phyloP scores from a whole-genome alignment of 169 alveolate species.

The Sarcocystis neurona region DNA sequence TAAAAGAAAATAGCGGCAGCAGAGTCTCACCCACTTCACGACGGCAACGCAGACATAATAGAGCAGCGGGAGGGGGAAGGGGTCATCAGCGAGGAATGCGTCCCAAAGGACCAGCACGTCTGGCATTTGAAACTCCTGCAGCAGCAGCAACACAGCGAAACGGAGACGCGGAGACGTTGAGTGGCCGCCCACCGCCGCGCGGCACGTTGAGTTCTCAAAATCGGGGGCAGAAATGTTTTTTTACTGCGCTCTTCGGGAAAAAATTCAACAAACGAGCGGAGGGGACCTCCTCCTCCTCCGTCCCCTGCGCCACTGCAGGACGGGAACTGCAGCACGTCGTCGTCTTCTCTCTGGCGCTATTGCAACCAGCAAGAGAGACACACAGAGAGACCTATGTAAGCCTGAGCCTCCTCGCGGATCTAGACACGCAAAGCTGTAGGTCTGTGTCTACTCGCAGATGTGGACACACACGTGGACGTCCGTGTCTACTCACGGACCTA shows the following conservation, averaged over 20 bases:
- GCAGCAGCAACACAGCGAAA: not conserved
- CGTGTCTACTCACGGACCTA: not conserved
- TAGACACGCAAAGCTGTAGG: not conserved
- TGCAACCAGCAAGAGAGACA: too few relatives aligned
- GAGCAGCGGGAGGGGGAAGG: constrained; percentile 58
- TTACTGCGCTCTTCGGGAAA: too few relatives aligned
- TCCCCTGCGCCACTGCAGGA: too few relatives aligned
- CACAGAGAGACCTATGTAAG: not conserved
- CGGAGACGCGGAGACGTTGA: not conserved
- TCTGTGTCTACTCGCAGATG: not conserved
- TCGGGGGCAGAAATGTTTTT: too few relatives aligned
- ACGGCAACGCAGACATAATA: constrained; percentile 65
- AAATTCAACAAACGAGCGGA: too few relatives aligned
- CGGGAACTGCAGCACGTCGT: too few relatives aligned
- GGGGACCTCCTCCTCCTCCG: too few relatives aligned
- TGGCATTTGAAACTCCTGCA: constrained; percentile 67
- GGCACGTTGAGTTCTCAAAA: too few relatives aligned
- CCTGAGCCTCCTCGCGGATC: not conserved
- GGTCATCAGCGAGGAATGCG: constrained; percentile 60
- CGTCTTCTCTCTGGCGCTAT: too few relatives aligned
- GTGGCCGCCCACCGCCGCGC: not conserved
- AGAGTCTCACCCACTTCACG: constrained; percentile 49
- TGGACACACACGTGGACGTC: too few relatives aligned
- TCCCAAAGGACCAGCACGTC: constrained; percentile 68
- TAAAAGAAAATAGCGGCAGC: not conserved